These are phyloP conservation scores for Aspergillus pseudonomiae DNA, from an alignment of 2,329 filamentous ascomycete genomes.

Conservation along the genomic window DNA sequence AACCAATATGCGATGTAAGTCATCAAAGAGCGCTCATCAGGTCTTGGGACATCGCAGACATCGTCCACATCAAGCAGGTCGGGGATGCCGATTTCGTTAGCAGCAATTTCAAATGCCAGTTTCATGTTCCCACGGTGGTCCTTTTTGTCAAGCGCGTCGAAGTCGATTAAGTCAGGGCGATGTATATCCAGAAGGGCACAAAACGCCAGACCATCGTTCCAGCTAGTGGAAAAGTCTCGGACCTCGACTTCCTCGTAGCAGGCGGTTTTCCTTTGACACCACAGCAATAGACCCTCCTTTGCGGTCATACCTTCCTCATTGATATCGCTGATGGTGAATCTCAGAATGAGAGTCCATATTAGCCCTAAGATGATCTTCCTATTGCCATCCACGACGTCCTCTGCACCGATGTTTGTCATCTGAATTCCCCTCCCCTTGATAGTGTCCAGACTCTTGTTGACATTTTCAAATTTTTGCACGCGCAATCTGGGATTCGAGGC, in stretches of 20 bases:
- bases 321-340: slow-evolving; percentile 98
- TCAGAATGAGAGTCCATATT: slow-evolving; percentile 97
- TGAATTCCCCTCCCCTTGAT: slow-evolving; percentile 90
- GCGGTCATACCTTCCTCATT: slow-evolving; percentile 97
- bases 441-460: slow-evolving; percentile 91
- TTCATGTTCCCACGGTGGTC: slow-evolving; percentile 98
- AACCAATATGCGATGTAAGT: slow-evolving; percentile 99
- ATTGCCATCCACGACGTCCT: slow-evolving; percentile 98
- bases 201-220: slow-evolving; percentile 97
- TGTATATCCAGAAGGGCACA: slow-evolving; percentile 97
- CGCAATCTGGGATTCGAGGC: slow-evolving; percentile 94
- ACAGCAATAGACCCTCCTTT: slow-evolving; percentile 90
- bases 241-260: slow-evolving; percentile 98
- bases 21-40: slow-evolving; percentile 96
- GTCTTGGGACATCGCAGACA: slow-evolving; percentile 93
- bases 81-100: slow-evolving; percentile 95
- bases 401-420: slow-evolving; percentile 97
- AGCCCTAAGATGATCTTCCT: slow-evolving; percentile 95
- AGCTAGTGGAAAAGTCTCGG: slow-evolving; percentile 90
- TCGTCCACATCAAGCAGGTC: slow-evolving; percentile 96
- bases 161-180: slow-evolving; percentile 94
- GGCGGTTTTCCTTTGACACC: slow-evolving; percentile 98
- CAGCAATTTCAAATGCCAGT: slow-evolving; percentile 92
- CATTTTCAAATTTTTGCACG: slow-evolving; percentile 97
- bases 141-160: slow-evolving; percentile 87